phyloP scores from a whole-genome alignment of 2,329 filamentous ascomycete species.

The Phialophora macrospora region DNA sequence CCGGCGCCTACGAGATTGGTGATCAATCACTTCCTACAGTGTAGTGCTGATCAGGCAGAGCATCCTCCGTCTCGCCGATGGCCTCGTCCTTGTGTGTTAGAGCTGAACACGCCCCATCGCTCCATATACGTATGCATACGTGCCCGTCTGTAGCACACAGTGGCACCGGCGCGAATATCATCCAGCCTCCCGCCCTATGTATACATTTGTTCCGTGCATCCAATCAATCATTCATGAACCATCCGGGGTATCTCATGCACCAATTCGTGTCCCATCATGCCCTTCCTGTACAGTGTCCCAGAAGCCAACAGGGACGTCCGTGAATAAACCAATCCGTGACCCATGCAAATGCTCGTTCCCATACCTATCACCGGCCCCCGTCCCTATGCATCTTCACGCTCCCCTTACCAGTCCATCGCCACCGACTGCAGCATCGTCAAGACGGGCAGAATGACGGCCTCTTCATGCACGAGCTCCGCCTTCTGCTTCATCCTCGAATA shows the following conservation, averaged over 20 bases:
- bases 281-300: neutral
- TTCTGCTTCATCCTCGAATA: conserved; percentile 60
- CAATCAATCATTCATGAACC: neutral
- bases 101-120: too few relatives aligned
- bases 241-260: conserved; percentile 7
- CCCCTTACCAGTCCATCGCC: conserved; percentile 47
- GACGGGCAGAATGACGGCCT: conserved; percentile 46
- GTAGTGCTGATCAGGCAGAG: too few relatives aligned
- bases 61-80: too few relatives aligned
- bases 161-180: neutral
- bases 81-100: too few relatives aligned
- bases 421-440: conserved; percentile 46
- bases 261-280: neutral
- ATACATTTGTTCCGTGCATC: neutral
- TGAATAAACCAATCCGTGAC: neutral
- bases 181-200: neutral
- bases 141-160: too few relatives aligned
- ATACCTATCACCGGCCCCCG: neutral
- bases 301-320: neutral
- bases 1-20: too few relatives aligned
- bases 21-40: too few relatives aligned
- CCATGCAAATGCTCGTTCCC: neutral
- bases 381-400: neutral
- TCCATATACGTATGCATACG: too few relatives aligned
- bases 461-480: conserved; percentile 46